Evolutionary conservation across 73 alveolate genomes (phyloP).

Genomic region (Breviolum minutum): DNA sequence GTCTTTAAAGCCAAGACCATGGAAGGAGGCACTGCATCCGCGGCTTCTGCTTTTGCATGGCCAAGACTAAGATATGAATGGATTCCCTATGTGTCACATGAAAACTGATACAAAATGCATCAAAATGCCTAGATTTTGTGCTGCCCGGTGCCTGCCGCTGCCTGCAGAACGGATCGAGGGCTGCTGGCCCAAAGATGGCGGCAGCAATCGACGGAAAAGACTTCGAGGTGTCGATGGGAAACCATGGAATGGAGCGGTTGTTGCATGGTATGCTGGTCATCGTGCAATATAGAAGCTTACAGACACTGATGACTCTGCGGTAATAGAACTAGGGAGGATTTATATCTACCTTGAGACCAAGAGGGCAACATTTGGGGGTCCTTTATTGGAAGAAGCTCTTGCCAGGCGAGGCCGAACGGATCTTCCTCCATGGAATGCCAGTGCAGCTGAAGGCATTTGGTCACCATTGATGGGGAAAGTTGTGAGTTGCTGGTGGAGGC

Average conservation of each 20-base stretch:
- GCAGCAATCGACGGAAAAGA: constrained; percentile 56
- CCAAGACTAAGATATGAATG: too few species aligned
- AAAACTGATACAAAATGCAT: neutral
- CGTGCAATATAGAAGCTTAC: too few species aligned
- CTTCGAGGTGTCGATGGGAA: neutral
- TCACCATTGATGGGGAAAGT: too few species aligned
- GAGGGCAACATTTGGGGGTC: neutral
- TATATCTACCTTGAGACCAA: too few species aligned
- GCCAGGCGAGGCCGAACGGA: constrained; percentile 77
- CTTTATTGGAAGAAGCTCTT: neutral
- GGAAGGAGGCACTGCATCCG: constrained; percentile 46
- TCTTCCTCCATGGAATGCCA: constrained; percentile 80
- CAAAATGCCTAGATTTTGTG: neutral
- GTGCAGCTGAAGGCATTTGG: constrained; percentile 42
- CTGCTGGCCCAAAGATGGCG: constrained; percentile 94
- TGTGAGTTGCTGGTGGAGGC: too few species aligned
- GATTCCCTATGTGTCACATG: neutral
- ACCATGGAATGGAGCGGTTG: too few species aligned
- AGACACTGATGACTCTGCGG: too few species aligned
- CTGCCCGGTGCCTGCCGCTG: neutral
- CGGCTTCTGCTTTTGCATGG: too few species aligned
- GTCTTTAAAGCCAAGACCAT: constrained; percentile 68
- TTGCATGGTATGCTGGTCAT: too few species aligned
- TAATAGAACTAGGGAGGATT: too few species aligned
- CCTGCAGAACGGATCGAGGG: constrained; percentile 79